Base-by-base conservation (phyloP, 2,329 filamentous ascomycete species). In the Colletotrichum tabaci region DNA sequence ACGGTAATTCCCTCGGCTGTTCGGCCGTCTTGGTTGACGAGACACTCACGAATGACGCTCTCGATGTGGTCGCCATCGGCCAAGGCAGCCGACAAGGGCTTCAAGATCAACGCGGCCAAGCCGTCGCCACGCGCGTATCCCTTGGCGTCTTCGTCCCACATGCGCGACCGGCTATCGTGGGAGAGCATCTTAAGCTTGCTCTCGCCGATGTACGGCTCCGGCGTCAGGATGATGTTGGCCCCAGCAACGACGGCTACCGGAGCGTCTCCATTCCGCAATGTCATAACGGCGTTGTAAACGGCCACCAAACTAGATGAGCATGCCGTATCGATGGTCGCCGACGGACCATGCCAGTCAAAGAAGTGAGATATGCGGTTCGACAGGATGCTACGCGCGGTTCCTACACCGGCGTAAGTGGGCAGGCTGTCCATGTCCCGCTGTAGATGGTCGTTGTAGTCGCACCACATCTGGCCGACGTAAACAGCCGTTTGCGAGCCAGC, bases 41-140 rank as follows among this genome's bases (percentile, higher is more conserved):
- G 26, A 26, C 26, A 26, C 26, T 26, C 26, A 26, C 26, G 26
- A 26, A 26, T 26, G 26, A 26, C 26, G 26, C 26, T 26, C 26
- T 26, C 26, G 4, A 26, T 26, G 26, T 26, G 26, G 26, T 26
- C 26, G 26, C 26, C 26, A 4, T 26, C 26, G 26, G 26, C 26
- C 26, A 26, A 4, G 26, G 26, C 26, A 26, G 26, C 26, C 26
- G 26, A 26, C 26, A 26, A 26, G 26, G 44, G 75, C 74, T 89
- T 90, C 9, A 90, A 71, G 0, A 88, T 75, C 0, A 89, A 73
- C 0, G 80, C 77, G 1, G 82, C 84, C 12, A 86, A 75, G 2
- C 87, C 88, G 55, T 90, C 88, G 73, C 40, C 40, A 15, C 40
- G 40, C 9, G 40, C 40, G 13, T 88, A 89, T 0, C 88, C 87